Base-by-base conservation (phyloP, 257 asterid species). In the Apocynum venetum region DNA sequence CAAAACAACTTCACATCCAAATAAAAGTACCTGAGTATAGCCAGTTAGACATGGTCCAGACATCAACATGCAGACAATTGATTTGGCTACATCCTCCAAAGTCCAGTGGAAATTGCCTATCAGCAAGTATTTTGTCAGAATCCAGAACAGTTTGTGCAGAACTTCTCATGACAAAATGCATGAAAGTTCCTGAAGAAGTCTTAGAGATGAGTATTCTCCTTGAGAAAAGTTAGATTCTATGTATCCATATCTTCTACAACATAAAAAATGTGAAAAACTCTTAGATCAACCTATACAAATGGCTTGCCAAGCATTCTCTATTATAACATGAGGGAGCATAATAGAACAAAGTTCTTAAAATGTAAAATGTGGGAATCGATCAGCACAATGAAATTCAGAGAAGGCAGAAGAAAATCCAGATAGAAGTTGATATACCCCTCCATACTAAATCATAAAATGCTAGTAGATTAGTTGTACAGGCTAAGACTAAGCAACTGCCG, bases 11-110 rank as follows among this genome's bases (percentile, higher is more conserved):
- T 25, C 31, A 25, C 31, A 25, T 25, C 31, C 31, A 46, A 61
- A 61, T 67, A 75, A 63, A 57, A 78, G 74, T 80, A 95, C 98
- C 97, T 91, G 98, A 74, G 98, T 92, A 82, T 91, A 92, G 79
- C 98, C 98, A 64, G 98, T 95, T 77, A 95, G 89, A 84, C 87
- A 91, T 40, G 98, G 97, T 73, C 98, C 98, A 36, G 98, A 92
- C 98, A 92, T 90, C 47, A 95, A 55, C 98, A 95, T 95, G 75
- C 98, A 95, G 74, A 90, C 96, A 75, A 90, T 52, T 59, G 98
- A 83, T 86, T 92, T 95, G 80, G 97, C 97, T 60, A 92, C 89
- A 85, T 95, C 97, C 78, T 95, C 98, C 73, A 80, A 4, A 3
- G 91, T 92, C 98, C 98, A 92, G 80, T 92, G 92, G 74, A 94